Conservation (phyloP, 2,329 filamentous ascomycete genomes). For the Monosporascus sp. region DNA sequence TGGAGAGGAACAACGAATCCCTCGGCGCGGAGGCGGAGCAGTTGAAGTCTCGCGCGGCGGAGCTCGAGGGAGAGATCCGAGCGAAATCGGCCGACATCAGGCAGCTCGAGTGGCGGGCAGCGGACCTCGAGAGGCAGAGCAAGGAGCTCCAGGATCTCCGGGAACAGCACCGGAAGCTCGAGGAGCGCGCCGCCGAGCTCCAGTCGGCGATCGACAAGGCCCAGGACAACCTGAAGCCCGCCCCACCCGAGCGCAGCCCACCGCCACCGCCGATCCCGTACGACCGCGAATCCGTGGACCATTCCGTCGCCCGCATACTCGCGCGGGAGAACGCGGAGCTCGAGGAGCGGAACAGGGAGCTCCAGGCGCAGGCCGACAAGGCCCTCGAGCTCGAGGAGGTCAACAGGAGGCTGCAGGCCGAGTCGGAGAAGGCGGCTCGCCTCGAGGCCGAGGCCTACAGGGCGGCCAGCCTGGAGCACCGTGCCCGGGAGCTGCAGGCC, state of each 20-base stretch:
- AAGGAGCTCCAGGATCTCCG: constrained; percentile 20
- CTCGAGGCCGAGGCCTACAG: no score
- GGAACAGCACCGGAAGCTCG: constrained; percentile 20
- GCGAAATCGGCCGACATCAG: not conserved
- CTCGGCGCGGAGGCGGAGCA: constrained; percentile 20
- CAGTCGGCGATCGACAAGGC: constrained; percentile 9
- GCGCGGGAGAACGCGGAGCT: constrained; percentile 2
- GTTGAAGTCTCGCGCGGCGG: constrained; percentile 13
- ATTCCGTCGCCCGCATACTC: not conserved
- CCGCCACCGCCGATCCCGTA: not conserved
- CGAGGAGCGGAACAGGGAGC: constrained; percentile 1
- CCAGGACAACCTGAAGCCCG: not conserved
- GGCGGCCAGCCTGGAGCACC: constrained; percentile 15
- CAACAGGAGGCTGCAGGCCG: not conserved
- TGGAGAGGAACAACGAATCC: constrained; percentile 15
- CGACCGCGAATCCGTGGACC: not conserved
- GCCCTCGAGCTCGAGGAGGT: not conserved
- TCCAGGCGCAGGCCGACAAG: constrained; percentile 2
- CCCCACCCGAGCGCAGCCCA: not conserved
- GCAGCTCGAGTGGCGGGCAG: not conserved
- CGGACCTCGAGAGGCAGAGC: constrained; percentile 10
- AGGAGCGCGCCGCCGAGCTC: constrained; percentile 10
- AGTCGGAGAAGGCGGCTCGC: not conserved
- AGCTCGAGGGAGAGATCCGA: not conserved
- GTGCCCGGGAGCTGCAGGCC: constrained; percentile 13